These are phyloP conservation scores for Mycena filopes DNA, from an alignment of 768 basidiomycete species.

Conservation along the genomic window DNA sequence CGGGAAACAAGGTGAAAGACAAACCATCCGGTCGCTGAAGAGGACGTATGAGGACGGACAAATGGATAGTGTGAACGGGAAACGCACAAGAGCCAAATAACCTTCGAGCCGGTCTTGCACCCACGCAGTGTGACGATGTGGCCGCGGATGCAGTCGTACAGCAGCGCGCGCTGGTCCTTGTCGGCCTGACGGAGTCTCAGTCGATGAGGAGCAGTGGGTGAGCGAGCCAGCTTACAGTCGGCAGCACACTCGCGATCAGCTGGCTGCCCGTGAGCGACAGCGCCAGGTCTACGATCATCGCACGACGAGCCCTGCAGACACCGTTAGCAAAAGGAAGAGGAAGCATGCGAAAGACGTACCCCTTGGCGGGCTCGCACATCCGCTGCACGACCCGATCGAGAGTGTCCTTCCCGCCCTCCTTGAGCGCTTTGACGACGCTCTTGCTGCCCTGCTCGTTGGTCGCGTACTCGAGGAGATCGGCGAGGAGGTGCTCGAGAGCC, in stretches of 20 bases:
- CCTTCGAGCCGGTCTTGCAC: conserved; percentile 91
- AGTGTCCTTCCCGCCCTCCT: conserved; percentile 84
- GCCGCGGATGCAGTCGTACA: conserved; percentile 88
- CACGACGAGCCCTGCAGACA: conserved; percentile 62
- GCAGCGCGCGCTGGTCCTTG: conserved; percentile 83
- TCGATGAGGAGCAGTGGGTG: not conserved
- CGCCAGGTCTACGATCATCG: conserved; percentile 89
- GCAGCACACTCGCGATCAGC: conserved; percentile 83
- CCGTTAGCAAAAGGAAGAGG: conserved; percentile 10
- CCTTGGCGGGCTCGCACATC: conserved; percentile 89
- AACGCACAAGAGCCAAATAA: conserved; percentile 86
- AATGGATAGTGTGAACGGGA: not conserved
- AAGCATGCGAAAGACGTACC: conserved; percentile 52
- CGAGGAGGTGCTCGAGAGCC: conserved; percentile 81
- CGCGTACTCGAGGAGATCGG: conserved; percentile 81
- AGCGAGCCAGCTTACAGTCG: conserved; percentile 61
- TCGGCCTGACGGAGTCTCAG: conserved; percentile 65
- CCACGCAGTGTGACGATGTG: conserved; percentile 92
- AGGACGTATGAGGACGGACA: not conserved
- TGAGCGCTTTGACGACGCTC: conserved; percentile 86
- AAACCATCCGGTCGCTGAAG: conserved; percentile 69
- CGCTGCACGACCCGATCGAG: conserved; percentile 78
- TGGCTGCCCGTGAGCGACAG: conserved; percentile 88
- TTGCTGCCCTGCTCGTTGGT: conserved; percentile 90
- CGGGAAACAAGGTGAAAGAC: too few relatives aligned